Base-by-base conservation (phyloP, 805 yeast genomes). In the Isabelozyma pseudorhagii region DNA sequence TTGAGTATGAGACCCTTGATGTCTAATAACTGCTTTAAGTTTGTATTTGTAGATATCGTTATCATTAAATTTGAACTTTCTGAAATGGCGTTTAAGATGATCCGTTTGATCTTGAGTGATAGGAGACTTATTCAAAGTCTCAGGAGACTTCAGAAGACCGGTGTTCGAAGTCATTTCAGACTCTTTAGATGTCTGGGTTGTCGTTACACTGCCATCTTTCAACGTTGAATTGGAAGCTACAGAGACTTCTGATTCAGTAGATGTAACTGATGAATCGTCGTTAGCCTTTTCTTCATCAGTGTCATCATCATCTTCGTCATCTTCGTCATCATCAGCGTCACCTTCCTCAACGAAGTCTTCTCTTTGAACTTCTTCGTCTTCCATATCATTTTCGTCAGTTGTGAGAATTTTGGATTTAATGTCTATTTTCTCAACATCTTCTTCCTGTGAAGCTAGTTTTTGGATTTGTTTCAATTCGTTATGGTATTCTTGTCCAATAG, bases 1-100 rank as follows among this genome's bases (percentile, higher is more conserved):
- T 42, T 83, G 80, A 17, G 84, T 78, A 66, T 92, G 97, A 1
- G 93, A 83, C 0, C 99, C 99, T 43, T 84, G 82, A 63, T 94
- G 98, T 55, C 91, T 79, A 15, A 94, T 83, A 53, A 89, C 71
- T 0, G 97, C 87, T 53, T 78, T 80, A 38, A 94, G 73, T 51
- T 73, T 72, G 63, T 89, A 91, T 40, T 70, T 76, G 51, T 67
- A 71, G 34, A 62, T 63, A 53, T 71, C 75, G 50, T 72, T 71
- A 8, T 71, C 77, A 55, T 66, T 67, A 61, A 71, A 71, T 52
- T 72, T 67, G 54, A 69, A 58, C 53, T 67, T 50, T 53, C 70
- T 59, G 62, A 71, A 72, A 49, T 71, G 75, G 17, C 61, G 61
- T 44, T 61, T 62, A 50, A 74, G 59, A 46, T 68, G 59, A 46